Conservation (phyloP, 2,329 filamentous ascomycete species). For the Cordyceps farinosa region DNA sequence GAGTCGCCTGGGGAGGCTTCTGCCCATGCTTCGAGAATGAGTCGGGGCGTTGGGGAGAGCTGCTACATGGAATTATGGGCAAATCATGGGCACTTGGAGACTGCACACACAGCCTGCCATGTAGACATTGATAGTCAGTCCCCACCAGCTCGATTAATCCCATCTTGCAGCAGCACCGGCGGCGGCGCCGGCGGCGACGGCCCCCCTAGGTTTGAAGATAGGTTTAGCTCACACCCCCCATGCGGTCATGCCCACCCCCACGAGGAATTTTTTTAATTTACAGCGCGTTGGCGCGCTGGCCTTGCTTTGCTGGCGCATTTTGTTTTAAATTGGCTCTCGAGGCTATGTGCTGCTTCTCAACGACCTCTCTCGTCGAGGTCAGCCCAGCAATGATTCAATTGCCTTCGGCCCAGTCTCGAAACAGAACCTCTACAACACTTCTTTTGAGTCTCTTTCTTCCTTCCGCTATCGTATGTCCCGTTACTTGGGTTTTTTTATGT, state of each 20-base stretch:
- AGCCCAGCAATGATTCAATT: no score
- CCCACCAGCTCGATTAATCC: neutral
- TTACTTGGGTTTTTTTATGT: neutral
- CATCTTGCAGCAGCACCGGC: neutral
- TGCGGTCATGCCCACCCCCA: slow-evolving; percentile 3
- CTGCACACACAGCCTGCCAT: no score
- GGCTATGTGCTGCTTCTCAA: no score
- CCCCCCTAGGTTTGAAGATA: neutral
- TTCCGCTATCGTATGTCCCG: neutral
- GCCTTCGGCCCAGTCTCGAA: no score
- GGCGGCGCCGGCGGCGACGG: neutral
- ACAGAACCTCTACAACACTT: no score
- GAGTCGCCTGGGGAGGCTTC: neutral
- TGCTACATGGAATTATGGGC: neutral
- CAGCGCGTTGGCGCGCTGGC: slow-evolving; percentile 4
- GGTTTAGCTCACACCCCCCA: neutral
- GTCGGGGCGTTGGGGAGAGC: neutral
- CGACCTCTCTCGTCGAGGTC: no score
- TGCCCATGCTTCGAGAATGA: neutral
- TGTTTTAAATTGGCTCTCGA: no score
- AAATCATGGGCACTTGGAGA: no score
- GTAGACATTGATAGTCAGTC: neutral
- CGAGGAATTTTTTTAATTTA: slow-evolving; percentile 4
- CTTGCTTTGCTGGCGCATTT: neutral
- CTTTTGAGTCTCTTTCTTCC: neutral